Base-by-base conservation (phyloP, 139 green algal species). In the Chlamydomonas eustigma region DNA sequence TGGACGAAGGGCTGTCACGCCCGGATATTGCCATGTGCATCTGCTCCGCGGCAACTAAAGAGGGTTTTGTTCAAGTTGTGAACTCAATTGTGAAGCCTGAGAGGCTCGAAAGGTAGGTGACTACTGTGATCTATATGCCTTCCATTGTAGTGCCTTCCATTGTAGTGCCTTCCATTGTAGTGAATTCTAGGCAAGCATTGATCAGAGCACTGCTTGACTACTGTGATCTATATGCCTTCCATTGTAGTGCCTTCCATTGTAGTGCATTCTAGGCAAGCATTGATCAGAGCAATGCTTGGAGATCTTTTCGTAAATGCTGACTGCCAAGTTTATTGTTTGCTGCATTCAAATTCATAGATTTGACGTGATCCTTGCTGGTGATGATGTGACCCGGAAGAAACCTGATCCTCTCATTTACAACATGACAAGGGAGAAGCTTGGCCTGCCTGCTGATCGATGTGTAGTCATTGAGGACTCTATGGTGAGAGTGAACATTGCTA, bases 11-110 rank as follows among this genome's bases (percentile, higher is more conserved):
- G 1, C 81, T 81, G 4, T 81, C 78, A 2, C 85, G 87, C 5
- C 71, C 86, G 22, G 79, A 84, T 34, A 74, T 97, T 37, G 90
- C 83, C 0, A 88, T 97, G 22, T 94, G 79, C 64, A 87, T 91
- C 51, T 90, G 92, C 85, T 94, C 87, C 5, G 92, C 92, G 0
- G 85, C 91, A 33, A 96, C 92, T 69, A 97, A 96, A 83, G 79
- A 68, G 64, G 89, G 89, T 28, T 88, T 92, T 63, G 76, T 91
- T 22, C 79, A 89, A 64, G 78, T 76, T 28, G 73, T 74, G 24
- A 58, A 75, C 69, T 50, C n/a, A 2, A 81, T 96, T 35, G 74
- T 96, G 18, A 91, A 90, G 22, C 39, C 75, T 35, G 87, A 91
- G 37, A 76, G 87, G 1, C 92, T 91, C 36, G 37, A 78, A 39